Conservation (phyloP, 768 basidiomycete genomes). For the Rhizopogon vesiculosus region DNA sequence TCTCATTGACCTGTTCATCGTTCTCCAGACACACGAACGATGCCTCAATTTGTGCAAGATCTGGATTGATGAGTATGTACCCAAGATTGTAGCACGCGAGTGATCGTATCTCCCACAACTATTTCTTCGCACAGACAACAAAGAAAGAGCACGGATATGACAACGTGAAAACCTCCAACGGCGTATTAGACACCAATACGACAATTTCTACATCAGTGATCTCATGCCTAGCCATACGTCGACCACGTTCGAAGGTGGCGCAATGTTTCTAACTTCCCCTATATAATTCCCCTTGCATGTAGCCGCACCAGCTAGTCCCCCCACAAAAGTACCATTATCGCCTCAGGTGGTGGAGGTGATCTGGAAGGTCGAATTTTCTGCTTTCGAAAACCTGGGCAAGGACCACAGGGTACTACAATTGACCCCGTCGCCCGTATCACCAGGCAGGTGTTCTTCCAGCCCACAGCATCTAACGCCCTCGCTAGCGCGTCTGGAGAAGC, state of each 20-base stretch:
- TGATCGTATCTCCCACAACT: conserved; percentile 39
- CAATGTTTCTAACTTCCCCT: conserved; percentile 85
- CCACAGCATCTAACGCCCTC: conserved; percentile 82
- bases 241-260: conserved; percentile 84
- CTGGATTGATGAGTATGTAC: conserved; percentile 49
- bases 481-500: conserved; percentile 80
- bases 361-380: conserved; percentile 70
- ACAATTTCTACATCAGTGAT: conserved; percentile 60
- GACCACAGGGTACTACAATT: conserved; percentile 77
- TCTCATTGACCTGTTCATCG: neutral
- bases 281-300: conserved; percentile 87
- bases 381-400: conserved; percentile 80
- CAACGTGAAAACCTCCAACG: conserved; percentile 82
- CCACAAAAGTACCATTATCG: conserved; percentile 86
- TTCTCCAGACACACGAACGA: conserved; percentile 21
- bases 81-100: neutral
- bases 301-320: conserved; percentile 92
- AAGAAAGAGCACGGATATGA: conserved; percentile 83
- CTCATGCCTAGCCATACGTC: conserved; percentile 61
- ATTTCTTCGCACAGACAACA: conserved; percentile 85
- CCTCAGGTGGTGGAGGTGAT: conserved; percentile 93
- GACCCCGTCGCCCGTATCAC: conserved; percentile 83
- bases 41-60: conserved; percentile 88
- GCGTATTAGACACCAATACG: conserved; percentile 93
- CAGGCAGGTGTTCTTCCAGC: conserved; percentile 93